phyloP scores from a whole-genome alignment of 345 rosid genomes.

The Pelargonium nanum region DNA sequence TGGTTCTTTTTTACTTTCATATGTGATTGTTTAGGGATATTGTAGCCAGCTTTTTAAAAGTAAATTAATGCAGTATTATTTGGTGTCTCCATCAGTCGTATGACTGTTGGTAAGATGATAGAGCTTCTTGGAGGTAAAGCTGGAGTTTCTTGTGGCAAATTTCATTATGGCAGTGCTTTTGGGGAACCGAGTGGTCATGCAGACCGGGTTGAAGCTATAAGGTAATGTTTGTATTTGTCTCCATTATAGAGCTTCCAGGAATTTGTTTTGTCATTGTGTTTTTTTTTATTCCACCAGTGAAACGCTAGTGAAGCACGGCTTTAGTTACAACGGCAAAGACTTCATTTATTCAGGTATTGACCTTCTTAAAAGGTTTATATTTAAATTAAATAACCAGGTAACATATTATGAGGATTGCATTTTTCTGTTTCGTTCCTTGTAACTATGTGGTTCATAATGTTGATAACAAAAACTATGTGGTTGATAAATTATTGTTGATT shows the following conservation, averaged over 20 bases:
- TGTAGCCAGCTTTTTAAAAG: neutral
- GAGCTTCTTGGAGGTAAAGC: constrained; percentile 97
- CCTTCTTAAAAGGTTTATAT: neutral
- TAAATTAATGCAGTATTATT: neutral
- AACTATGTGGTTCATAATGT: no score
- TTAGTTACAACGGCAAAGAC: constrained; percentile 90
- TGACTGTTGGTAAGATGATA: constrained; percentile 98
- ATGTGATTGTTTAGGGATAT: neutral
- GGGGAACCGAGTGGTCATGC: constrained; percentile 97
- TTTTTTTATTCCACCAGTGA: constrained; percentile 32
- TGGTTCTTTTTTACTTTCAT: neutral
- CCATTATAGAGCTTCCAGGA: no score
- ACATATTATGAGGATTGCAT: no score
- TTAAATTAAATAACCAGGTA: neutral
- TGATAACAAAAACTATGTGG: no score
- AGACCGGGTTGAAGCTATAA: constrained; percentile 69
- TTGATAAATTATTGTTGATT: no score
- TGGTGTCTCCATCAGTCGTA: constrained; percentile 50
- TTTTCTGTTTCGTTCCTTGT: no score
- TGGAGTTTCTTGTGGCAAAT: constrained; percentile 76
- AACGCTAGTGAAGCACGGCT: constrained; percentile 68
- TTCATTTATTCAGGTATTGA: constrained; percentile 71
- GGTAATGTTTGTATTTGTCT: constrained; percentile 25
- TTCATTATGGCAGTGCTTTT: constrained; percentile 94
- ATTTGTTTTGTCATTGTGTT: no score